Evolutionary conservation across 2,329 filamentous ascomycete genomes (phyloP).

Genomic region (Sclerotinia subarctica): DNA sequence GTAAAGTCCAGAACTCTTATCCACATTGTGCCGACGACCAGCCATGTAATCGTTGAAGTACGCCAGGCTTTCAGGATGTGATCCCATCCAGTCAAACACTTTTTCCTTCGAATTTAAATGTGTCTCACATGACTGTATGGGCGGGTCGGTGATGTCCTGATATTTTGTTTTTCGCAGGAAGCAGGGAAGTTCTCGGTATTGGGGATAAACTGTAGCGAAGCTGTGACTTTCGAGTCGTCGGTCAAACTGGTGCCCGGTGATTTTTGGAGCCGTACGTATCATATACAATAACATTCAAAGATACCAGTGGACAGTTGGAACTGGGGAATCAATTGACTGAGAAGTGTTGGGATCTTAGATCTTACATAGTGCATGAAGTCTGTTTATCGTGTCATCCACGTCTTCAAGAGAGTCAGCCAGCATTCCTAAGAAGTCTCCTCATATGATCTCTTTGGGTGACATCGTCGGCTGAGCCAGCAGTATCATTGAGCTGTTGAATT

Average conservation of each 20-base stretch:
- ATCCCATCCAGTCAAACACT: too few species aligned
- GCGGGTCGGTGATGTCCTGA: too few species aligned
- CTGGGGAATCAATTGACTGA: background rate
- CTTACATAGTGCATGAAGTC: background rate
- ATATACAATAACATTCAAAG: background rate
- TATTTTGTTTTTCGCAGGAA: constrained; percentile 1
- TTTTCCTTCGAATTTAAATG: too few species aligned
- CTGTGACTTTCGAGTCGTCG: background rate
- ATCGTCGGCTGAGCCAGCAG: background rate
- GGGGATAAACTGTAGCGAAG: background rate
- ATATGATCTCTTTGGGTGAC: background rate
- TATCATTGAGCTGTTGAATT: background rate
- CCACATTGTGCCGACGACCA: too few species aligned
- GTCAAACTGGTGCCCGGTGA: background rate
- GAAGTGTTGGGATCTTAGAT: background rate
- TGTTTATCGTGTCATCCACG: background rate
- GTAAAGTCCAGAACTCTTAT: too few species aligned
- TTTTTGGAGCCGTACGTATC: background rate
- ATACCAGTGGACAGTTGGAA: background rate
- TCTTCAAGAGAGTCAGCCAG: background rate
- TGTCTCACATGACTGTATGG: too few species aligned
- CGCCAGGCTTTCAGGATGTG: too few species aligned
- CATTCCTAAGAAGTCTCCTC: background rate
- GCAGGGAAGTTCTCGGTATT: background rate
- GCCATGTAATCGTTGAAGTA: too few species aligned